Conservation (phyloP, 1,284 basidiomycete genomes). For the Ustilago xerochloae region DNA sequence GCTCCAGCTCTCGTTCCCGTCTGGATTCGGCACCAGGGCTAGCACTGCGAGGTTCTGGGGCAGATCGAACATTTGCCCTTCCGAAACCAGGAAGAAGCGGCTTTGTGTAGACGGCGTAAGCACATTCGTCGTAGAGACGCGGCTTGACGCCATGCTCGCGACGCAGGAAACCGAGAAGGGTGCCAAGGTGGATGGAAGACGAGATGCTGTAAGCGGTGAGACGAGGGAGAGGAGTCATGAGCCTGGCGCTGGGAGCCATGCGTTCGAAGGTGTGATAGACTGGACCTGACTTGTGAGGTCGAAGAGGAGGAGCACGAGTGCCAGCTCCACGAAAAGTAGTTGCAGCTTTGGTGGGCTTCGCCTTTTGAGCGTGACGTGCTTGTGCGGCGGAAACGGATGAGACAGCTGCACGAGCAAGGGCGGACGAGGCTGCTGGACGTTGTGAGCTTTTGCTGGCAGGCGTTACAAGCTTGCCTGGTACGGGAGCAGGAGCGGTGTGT, state of each 20-base stretch:
- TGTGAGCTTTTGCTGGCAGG: slow-evolving; percentile 29
- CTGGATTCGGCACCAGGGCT: slow-evolving; percentile 75
- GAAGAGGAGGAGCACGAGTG: slow-evolving; percentile 40
- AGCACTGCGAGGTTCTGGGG: slow-evolving; percentile 73
- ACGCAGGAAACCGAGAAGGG: slow-evolving; percentile 76
- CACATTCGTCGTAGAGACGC: slow-evolving; percentile 89
- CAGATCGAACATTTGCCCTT: slow-evolving; percentile 83
- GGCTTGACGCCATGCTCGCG: slow-evolving; percentile 91
- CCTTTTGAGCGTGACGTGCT: slow-evolving; percentile 30
- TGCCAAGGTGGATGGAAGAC: slow-evolving; percentile 71
- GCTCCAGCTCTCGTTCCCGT: slow-evolving; percentile 76
- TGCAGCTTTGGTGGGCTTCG: slow-evolving; percentile 34
- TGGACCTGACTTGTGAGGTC: slow-evolving; percentile 48
- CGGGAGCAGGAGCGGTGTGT: slow-evolving; percentile 27
- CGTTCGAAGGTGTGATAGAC: slow-evolving; percentile 67
- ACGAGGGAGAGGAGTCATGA: slow-evolving; percentile 60
- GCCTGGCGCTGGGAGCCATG: slow-evolving; percentile 58
- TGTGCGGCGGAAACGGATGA: slow-evolving; percentile 42
- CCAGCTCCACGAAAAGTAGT: slow-evolving; percentile 41
- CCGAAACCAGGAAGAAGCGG: slow-evolving; percentile 92
- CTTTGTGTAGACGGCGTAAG: slow-evolving; percentile 91
- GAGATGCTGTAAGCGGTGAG: slow-evolving; percentile 81
- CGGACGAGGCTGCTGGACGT: slow-evolving; percentile 47
- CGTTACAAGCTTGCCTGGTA: slow-evolving; percentile 40
- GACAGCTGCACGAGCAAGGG: slow-evolving; percentile 42